phyloP scores from a whole-genome alignment of 768 basidiomycete genomes.

The Dioszegia crocea region DNA sequence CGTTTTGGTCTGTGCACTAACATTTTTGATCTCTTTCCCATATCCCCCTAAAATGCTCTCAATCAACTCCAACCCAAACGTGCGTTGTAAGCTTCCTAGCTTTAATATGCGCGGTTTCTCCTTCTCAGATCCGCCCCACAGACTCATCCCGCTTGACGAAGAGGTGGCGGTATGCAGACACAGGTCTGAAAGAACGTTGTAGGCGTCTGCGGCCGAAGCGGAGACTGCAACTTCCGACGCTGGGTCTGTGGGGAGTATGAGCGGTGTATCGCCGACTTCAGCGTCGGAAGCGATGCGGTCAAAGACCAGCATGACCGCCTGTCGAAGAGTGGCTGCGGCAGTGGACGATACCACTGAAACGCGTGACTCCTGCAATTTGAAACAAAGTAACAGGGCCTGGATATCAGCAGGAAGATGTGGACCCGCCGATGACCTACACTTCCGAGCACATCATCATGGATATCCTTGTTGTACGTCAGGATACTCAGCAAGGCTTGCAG shows the following conservation, averaged over 20 bases:
- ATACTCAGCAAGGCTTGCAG: constrained; percentile 87
- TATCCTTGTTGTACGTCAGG: constrained; percentile 76
- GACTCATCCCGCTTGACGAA: constrained; percentile 1
- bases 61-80: constrained; percentile 93
- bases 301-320: constrained; percentile 95
- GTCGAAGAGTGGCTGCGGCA: constrained; percentile 89
- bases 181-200: constrained; percentile 83
- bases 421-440: constrained; percentile 59
- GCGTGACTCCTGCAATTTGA: constrained; percentile 89
- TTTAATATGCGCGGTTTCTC: constrained; percentile 74
- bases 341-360: constrained; percentile 96
- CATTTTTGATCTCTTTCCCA: constrained; percentile 50
- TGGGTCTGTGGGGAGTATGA: constrained; percentile 23
- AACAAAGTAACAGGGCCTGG: constrained; percentile 85
- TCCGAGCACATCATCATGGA: constrained; percentile 73
- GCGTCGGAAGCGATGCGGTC: constrained; percentile 64
- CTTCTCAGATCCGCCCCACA: constrained; percentile 32
- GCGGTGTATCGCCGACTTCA: constrained; percentile 9
- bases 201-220: constrained; percentile 77
- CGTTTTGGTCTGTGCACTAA: constrained; percentile 56
- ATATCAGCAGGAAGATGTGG: not conserved
- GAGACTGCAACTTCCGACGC: constrained; percentile 54
- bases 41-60: constrained; percentile 76
- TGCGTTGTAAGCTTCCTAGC: constrained; percentile 77
- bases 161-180: constrained; percentile 64